These are phyloP conservation scores for Mollisiaceae sp. DNA, from an alignment of 2,329 filamentous ascomycete species.

Conservation along the genomic window DNA sequence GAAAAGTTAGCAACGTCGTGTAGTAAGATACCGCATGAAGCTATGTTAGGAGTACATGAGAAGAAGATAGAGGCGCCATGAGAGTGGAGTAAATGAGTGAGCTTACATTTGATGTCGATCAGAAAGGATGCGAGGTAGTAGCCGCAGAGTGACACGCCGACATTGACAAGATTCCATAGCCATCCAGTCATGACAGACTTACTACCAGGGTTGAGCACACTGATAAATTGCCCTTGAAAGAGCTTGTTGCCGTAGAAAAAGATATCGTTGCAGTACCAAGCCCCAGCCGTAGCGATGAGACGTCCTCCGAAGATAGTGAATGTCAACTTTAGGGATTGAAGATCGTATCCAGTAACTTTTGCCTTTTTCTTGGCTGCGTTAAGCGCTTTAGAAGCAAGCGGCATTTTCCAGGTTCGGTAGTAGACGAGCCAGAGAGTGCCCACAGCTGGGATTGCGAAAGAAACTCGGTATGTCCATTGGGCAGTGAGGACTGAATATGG, in stretches of 20 bases:
- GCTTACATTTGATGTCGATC: conserved; percentile 52
- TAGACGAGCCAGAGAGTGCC: conserved; percentile 95
- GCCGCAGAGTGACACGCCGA: conserved; percentile 82
- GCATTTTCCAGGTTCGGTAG: conserved; percentile 96
- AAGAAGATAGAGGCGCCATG: background rate
- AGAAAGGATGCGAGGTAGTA: conserved; percentile 79
- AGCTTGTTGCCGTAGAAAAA: conserved; percentile 99
- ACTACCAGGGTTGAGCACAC: conserved; percentile 66
- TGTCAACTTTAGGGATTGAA: conserved; percentile 77
- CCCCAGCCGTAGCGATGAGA: conserved; percentile 81
- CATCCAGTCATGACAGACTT: conserved; percentile 80
- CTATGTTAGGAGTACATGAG: too few species aligned
- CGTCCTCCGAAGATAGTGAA: conserved; percentile 85
- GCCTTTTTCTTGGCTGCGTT: conserved; percentile 82
- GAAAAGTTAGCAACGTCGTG: too few species aligned
- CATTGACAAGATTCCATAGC: conserved; percentile 93
- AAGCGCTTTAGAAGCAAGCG: conserved; percentile 82
- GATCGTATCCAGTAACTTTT: conserved; percentile 90
- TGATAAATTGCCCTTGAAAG: conserved; percentile 90
- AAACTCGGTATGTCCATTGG: conserved; percentile 91
- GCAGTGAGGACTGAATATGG: conserved; percentile 79
- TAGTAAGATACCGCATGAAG: too few species aligned
- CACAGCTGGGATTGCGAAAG: conserved; percentile 87
- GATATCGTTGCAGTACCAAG: conserved; percentile 96
- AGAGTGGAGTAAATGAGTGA: background rate